These are phyloP conservation scores for Didymella glomerata DNA, from an alignment of 2,329 filamentous ascomycete genomes.

Conservation along the genomic window DNA sequence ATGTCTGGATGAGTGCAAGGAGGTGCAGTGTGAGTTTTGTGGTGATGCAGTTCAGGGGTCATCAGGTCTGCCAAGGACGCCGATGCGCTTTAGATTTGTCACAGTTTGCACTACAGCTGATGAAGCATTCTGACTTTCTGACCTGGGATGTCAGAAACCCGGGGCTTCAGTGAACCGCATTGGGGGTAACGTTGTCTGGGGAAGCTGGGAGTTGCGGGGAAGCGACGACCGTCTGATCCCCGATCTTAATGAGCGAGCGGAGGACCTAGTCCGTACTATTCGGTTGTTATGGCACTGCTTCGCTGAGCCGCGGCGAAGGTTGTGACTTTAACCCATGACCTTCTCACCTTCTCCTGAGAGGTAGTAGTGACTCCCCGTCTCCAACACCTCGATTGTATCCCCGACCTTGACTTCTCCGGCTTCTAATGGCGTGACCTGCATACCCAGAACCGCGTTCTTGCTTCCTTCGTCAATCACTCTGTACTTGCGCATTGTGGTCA, in stretches of 20 bases:
- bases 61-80: too few species aligned
- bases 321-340: conserved; percentile 6
- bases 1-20: not conserved
- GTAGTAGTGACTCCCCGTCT: conserved; percentile 46
- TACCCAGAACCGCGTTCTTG: conserved; percentile 67
- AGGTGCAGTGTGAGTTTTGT: too few species aligned
- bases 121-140: conserved; percentile 10
- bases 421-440: conserved; percentile 68
- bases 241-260: not conserved
- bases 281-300: not conserved
- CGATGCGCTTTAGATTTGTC: not conserved
- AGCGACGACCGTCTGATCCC: not conserved
- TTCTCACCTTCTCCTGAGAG: conserved; percentile 23
- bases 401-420: conserved; percentile 44
- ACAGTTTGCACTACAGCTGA: not conserved
- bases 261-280: not conserved
- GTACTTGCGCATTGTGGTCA: conserved; percentile 65
- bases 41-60: too few species aligned
- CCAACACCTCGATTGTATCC: conserved; percentile 45
- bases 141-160: conserved; percentile 7
- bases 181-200: not conserved
- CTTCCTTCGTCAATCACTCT: conserved; percentile 69
- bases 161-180: not conserved
- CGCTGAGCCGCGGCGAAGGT: not conserved
- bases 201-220: not conserved